phyloP scores from a whole-genome alignment of 1,139 yeast genomes.

The Pichia norvegensis region DNA sequence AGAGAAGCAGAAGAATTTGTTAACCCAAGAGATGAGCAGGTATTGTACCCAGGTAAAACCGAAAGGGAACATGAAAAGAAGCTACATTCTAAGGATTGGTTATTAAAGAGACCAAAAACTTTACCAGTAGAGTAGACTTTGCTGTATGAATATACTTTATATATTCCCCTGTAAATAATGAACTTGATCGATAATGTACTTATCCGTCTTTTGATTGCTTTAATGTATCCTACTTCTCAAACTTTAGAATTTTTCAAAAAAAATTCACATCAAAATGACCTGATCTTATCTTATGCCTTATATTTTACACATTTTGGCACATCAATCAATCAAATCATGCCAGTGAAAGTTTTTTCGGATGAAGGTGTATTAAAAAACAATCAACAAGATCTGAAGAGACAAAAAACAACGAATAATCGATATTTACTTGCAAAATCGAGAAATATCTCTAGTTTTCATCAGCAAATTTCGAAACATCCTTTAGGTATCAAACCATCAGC shows the following conservation, averaged over 20 bases:
- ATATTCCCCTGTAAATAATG: not conserved
- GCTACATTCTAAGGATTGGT: constrained; percentile 56
- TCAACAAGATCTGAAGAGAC: not conserved
- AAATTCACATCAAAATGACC: not conserved
- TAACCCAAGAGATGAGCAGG: constrained; percentile 53
- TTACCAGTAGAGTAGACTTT: constrained; percentile 36
- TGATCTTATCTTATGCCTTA: not conserved
- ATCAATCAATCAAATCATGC: not conserved
- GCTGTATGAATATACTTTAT: not conserved
- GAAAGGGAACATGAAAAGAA: constrained; percentile 42
- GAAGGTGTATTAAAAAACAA: not conserved
- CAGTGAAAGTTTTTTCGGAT: not conserved
- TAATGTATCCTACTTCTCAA: no score
- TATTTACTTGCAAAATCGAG: constrained; percentile 5
- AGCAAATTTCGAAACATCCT: constrained; percentile 45
- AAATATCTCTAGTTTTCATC: constrained; percentile 2
- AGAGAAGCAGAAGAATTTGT: constrained; percentile 39
- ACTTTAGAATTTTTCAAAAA: no score
- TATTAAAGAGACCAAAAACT: constrained; percentile 52
- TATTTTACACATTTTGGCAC: not conserved
- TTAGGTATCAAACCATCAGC: constrained; percentile 71
- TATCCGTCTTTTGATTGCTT: not conserved
- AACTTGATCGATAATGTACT: not conserved
- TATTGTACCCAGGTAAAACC: constrained; percentile 71
- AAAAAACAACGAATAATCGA: not conserved